phyloP scores from a whole-genome alignment of 2,329 filamentous ascomycete species.

The Penicillium sp. region DNA sequence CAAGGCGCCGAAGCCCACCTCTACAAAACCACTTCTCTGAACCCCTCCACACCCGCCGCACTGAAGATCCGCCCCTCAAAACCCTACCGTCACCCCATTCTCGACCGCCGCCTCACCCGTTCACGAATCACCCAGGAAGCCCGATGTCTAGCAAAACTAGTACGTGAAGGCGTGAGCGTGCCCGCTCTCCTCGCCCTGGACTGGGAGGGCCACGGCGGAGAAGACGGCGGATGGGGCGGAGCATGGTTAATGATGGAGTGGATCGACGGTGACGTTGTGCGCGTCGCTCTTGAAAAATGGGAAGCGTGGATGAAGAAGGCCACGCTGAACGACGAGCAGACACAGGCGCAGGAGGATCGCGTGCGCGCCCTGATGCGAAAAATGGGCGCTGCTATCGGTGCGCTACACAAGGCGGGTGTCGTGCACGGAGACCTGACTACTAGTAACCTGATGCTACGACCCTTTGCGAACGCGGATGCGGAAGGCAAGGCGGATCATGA shows the following conservation, averaged over 20 bases:
- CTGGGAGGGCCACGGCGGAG: slow-evolving; percentile 61
- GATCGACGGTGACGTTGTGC: slow-evolving; percentile 72
- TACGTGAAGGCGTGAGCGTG: slow-evolving; percentile 76
- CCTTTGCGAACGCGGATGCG: slow-evolving; percentile 25
- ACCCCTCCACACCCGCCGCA: slow-evolving; percentile 67
- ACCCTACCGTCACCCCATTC: slow-evolving; percentile 84
- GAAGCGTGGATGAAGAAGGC: slow-evolving; percentile 53
- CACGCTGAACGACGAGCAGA: slow-evolving; percentile 32
- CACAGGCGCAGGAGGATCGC: slow-evolving; percentile 48
- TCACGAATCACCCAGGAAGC: slow-evolving; percentile 88
- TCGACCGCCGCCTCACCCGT: slow-evolving; percentile 83
- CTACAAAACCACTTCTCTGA: slow-evolving; percentile 81
- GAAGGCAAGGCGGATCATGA: slow-evolving; percentile 8
- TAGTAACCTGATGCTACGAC: slow-evolving; percentile 87
- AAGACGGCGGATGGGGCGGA: slow-evolving; percentile 57
- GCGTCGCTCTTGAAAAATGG: slow-evolving; percentile 69
- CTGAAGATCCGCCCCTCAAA: slow-evolving; percentile 92
- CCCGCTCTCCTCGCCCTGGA: slow-evolving; percentile 75
- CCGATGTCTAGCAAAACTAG: slow-evolving; percentile 76
- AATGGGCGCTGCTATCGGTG: slow-evolving; percentile 71
- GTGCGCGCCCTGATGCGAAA: slow-evolving; percentile 66
- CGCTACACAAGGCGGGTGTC: slow-evolving; percentile 78
- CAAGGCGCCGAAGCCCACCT: slow-evolving; percentile 96
- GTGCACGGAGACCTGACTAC: slow-evolving; percentile 96
- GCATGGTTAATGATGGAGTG: slow-evolving; percentile 85